Base-by-base conservation (phyloP, 2,329 filamentous ascomycete species). In the Xylaria hypoxylon region DNA sequence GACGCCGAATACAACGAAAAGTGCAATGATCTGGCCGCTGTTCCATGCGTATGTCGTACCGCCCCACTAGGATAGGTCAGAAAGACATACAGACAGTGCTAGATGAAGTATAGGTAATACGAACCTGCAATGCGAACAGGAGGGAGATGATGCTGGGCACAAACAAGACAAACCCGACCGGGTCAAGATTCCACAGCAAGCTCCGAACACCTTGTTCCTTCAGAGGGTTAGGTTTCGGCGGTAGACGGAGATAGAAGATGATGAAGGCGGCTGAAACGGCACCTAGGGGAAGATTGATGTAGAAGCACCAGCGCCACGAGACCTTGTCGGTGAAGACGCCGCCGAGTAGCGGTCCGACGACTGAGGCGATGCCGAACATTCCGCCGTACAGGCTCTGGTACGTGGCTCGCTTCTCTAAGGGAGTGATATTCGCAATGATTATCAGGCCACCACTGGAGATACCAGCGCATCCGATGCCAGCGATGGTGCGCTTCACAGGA, bases 361-460 rank as follows among this genome's bases (percentile, higher is more conserved):
- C 38, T 8, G 62, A 65, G 0, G 79, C 78, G 56, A 83, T 74
- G 8, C 79, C 80, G 63, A 78, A 82, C 58, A 82, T 79, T 15
- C 74, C 77, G 6, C 76, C 77, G 35, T 82, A 74, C 10, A 81
- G 64, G 48, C 79, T 78, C 22, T 61, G 61, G 31, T 71, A 73
- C 5, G 71, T 64, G 0, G 74, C 65, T 17, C 71, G 63, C 35
- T 72, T 69, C 13, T 59, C 55, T 5, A 72, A 44, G 1, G 70
- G 71, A 11, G 67, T 38, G 7, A 44, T 51, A 28, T 68, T 31
- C 22, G 71, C 62, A 40, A 72, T 69, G 40, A 70, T 67, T n/a
- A 72, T 59, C 47, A 71, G 68, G 19, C 73, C 65, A n/a, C 69
- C 64, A 11, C 35, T 19, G 42, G 28, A 47, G 26, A 69, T 52